A percentile compares a stretch with the other conserved stretches of the same genome.
phyloP scores from a whole-genome alignment of 2,329 filamentous ascomycete species.

The Talaromyces pinophilus region DNA sequence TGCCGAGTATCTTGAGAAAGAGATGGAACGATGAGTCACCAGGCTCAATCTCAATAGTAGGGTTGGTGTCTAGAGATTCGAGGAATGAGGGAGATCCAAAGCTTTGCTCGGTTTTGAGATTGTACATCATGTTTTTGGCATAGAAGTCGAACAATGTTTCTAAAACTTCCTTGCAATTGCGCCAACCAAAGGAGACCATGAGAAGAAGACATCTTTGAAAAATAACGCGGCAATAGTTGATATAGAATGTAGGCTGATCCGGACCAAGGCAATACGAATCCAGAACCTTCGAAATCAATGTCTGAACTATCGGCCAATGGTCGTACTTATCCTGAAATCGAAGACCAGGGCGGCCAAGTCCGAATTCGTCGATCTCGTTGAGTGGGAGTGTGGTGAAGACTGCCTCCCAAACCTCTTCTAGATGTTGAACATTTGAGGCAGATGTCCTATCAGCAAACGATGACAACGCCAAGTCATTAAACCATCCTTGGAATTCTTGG shows the following conservation, averaged over 20 bases:
- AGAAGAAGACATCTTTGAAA: constrained; percentile 57
- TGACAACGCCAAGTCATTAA: constrained; percentile 49
- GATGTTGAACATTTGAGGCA: constrained; percentile 30
- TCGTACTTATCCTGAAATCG: constrained; percentile 45
- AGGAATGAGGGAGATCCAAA: constrained; percentile 58
- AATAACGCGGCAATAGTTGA: constrained; percentile 56
- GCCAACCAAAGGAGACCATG: constrained; percentile 59
- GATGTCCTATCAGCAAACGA: constrained; percentile 43
- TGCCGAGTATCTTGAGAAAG: constrained; percentile 58
- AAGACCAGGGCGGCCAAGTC: constrained; percentile 47
- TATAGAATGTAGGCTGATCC: constrained; percentile 49
- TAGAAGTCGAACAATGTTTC: constrained; percentile 62
- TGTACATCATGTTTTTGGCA: constrained; percentile 53
- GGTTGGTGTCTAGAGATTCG: constrained; percentile 49
- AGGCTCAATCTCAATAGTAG: constrained; percentile 46
- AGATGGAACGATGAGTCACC: constrained; percentile 61
- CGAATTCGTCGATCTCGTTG: constrained; percentile 53
- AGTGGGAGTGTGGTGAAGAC: constrained; percentile 57
- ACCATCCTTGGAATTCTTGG: constrained; percentile 34
- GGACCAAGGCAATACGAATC: constrained; percentile 48
- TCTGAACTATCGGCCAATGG: constrained; percentile 54
- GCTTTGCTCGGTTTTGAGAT: constrained; percentile 54
- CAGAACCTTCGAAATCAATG: constrained; percentile 51
- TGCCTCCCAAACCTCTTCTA: constrained; percentile 46
- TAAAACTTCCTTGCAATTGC: constrained; percentile 56